phyloP scores from a whole-genome alignment of 768 basidiomycete genomes.

The Russula griseocarnosa region DNA sequence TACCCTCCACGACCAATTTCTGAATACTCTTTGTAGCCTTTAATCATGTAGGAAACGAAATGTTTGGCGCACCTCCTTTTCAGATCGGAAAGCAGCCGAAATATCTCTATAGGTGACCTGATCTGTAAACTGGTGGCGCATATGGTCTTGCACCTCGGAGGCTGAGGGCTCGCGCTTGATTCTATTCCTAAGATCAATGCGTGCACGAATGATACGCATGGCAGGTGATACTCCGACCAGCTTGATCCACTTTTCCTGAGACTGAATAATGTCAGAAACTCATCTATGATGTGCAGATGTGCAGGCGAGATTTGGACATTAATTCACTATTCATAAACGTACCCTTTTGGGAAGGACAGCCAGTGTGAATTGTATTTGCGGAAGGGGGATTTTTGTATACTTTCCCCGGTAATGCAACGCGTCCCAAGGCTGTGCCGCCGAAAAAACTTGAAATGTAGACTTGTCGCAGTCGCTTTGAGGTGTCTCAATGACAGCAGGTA shows the following conservation, averaged over 20 bases:
- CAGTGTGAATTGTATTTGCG: background rate
- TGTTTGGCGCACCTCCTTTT: background rate
- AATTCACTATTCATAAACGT: background rate
- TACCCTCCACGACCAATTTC: background rate
- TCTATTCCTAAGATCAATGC: background rate
- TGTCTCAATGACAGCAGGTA: background rate
- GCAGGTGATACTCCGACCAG: background rate
- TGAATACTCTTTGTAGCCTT: background rate
- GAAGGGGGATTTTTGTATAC: background rate
- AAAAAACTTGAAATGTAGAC: background rate
- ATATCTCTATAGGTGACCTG: background rate
- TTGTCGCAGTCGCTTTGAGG: background rate
- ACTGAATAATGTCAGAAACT: background rate
- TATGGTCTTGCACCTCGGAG: background rate
- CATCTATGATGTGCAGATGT: background rate
- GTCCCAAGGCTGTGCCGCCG: no score
- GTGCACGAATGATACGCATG: background rate
- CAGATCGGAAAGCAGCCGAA: background rate
- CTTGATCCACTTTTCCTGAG: background rate
- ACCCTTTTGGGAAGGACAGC: background rate
- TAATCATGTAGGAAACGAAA: no score
- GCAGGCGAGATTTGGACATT: no score
- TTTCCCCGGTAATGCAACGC: background rate
- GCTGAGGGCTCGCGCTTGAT: constrained; percentile 10
- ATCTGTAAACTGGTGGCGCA: background rate